These are phyloP conservation scores for Aegilops bicornis DNA, from an alignment of 176 grass and related monocot genomes.

Conservation along the genomic window DNA sequence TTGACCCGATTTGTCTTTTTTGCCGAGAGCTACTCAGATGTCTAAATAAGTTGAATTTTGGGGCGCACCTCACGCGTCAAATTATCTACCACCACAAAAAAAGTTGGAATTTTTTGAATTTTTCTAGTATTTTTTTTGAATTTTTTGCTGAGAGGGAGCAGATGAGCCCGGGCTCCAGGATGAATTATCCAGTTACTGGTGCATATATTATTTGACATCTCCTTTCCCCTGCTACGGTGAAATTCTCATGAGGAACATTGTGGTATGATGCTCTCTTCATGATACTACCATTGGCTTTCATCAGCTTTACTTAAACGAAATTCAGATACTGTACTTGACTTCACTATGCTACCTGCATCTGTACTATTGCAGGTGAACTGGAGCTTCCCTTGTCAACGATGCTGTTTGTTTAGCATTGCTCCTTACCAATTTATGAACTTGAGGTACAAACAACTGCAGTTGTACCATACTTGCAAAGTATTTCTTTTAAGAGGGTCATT, in stretches of 20 bases:
- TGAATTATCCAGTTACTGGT: not conserved
- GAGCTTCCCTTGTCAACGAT: constrained; percentile 62
- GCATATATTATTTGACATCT: not conserved
- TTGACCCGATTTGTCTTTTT: too few relatives aligned
- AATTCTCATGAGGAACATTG: not conserved
- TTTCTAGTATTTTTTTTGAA: too few relatives aligned
- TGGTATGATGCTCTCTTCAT: not conserved
- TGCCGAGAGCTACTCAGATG: too few relatives aligned
- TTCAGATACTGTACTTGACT: not conserved
- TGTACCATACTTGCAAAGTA: not conserved
- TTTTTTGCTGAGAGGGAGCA: too few relatives aligned
- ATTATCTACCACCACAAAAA: too few relatives aligned
- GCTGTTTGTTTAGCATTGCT: constrained; percentile 37
- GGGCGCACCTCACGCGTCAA: too few relatives aligned
- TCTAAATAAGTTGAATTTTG: too few relatives aligned
- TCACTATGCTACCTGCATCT: not conserved
- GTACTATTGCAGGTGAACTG: constrained; percentile 42
- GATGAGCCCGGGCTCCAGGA: too few relatives aligned
- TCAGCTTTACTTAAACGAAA: not conserved
- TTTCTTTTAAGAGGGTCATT: not conserved
- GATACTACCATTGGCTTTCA: not conserved
- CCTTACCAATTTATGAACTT: constrained; percentile 51
- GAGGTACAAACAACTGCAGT: constrained; percentile 33
- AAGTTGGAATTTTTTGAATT: too few relatives aligned
- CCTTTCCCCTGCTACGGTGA: not conserved